These are phyloP conservation scores for Zymoseptoria passerinii DNA, from an alignment of 2,329 filamentous ascomycete species.

Conservation along the genomic window DNA sequence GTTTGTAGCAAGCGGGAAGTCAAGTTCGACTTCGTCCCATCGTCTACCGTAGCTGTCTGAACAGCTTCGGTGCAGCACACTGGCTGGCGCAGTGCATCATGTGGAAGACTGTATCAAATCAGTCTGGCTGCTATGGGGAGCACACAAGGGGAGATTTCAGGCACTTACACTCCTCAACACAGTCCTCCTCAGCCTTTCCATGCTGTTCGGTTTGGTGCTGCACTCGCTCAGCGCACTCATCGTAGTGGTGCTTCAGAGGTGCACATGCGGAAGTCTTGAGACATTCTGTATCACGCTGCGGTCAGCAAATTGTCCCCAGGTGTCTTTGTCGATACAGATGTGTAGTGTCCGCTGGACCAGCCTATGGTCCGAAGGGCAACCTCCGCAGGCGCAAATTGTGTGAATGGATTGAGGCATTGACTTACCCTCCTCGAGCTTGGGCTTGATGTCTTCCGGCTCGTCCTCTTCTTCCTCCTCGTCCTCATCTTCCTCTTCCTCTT, in stretches of 20 bases:
- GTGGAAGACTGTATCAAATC: conserved; percentile 71
- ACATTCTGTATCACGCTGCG: conserved; percentile 60
- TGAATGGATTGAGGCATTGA: conserved; percentile 1
- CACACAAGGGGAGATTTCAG: not conserved
- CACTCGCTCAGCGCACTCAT: conserved; percentile 95
- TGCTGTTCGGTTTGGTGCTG: conserved; percentile 62
- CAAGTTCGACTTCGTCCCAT: not conserved
- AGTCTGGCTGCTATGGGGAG: conserved; percentile 1
- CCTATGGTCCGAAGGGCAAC: not conserved
- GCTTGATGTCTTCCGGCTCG: conserved; percentile 77
- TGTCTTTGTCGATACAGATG: not conserved
- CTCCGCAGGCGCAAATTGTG: not conserved
- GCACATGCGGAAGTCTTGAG: conserved; percentile 76
- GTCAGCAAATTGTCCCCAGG: not conserved
- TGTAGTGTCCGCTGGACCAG: not conserved
- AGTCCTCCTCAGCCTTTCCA: conserved; percentile 80
- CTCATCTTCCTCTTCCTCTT: conserved; percentile 64
- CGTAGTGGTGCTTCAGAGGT: conserved; percentile 92
- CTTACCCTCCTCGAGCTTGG: conserved; percentile 85
- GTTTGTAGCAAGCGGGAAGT: not conserved
- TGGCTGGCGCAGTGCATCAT: conserved; percentile 88
- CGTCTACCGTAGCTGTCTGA: conserved; percentile 75
- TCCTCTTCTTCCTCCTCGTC: conserved; percentile 79
- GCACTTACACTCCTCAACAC: conserved; percentile 94
- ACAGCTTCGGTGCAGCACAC: conserved; percentile 95